Percentiles rank a stretch among this genome's conserved stretches.
Conservation (phyloP, 2,329 filamentous ascomycete species). For the Anisogramma anomala region DNA sequence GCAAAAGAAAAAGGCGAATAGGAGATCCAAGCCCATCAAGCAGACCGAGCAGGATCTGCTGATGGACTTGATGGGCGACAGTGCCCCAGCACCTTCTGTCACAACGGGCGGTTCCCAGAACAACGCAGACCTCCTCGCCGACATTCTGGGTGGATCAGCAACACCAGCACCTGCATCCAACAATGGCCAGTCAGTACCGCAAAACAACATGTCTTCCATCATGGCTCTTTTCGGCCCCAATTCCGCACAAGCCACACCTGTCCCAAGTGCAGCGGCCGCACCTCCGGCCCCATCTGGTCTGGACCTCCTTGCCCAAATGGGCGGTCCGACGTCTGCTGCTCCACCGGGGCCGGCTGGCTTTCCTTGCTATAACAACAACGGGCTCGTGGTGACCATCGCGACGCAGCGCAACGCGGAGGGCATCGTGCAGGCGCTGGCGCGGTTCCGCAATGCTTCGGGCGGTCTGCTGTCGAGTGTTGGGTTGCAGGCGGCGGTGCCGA, state of each 20-base stretch:
- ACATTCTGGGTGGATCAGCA: slow-evolving; percentile 72
- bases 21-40: slow-evolving; percentile 67
- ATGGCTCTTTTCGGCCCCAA: slow-evolving; percentile 72
- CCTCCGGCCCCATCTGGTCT: slow-evolving; percentile 34
- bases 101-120: slow-evolving; percentile 47
- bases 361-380: slow-evolving; percentile 77
- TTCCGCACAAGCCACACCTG: slow-evolving; percentile 25
- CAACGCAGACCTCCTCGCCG: slow-evolving; percentile 78
- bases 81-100: slow-evolving; percentile 43
- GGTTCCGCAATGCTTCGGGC: slow-evolving; percentile 67
- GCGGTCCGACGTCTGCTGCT: slow-evolving; percentile 33
- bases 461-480: slow-evolving; percentile 61
- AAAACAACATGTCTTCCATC: slow-evolving; percentile 57
- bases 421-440: slow-evolving; percentile 68
- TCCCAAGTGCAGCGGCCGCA: slow-evolving; percentile 31
- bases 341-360: slow-evolving; percentile 42
- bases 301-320: slow-evolving; percentile 32
- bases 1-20: slow-evolving; percentile 56
- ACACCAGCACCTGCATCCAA: slow-evolving; percentile 32
- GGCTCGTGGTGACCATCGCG: slow-evolving; percentile 67
- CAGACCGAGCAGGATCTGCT: slow-evolving; percentile 85
- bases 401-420: slow-evolving; percentile 73
- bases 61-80: slow-evolving; percentile 81
- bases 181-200: slow-evolving; percentile 40
- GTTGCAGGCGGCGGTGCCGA: slow-evolving; percentile 89